These are phyloP conservation scores for Lentinula detonsa DNA, from an alignment of 768 basidiomycete species.

Conservation along the genomic window DNA sequence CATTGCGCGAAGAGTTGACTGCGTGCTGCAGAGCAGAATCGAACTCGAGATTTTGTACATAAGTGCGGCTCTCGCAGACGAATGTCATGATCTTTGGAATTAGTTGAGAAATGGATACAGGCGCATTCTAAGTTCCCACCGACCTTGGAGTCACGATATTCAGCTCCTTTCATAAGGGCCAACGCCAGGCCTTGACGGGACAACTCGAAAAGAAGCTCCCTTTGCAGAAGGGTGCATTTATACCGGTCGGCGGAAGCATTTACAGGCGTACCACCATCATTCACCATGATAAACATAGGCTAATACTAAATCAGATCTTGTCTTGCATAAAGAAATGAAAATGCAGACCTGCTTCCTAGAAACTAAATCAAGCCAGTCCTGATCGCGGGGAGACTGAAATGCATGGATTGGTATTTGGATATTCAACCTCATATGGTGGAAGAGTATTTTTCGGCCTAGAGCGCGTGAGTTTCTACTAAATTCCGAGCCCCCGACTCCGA, in stretches of 20 bases:
- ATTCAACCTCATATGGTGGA: slow-evolving; percentile 28
- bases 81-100: slow-evolving; percentile 49
- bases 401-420: slow-evolving; percentile 33
- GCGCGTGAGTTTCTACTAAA: slow-evolving; percentile 63
- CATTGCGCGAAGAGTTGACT: neutral
- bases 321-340: neutral
- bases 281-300: slow-evolving; percentile 65
- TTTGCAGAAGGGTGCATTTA: slow-evolving; percentile 36
- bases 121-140: neutral
- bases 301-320: slow-evolving; percentile 17
- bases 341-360: slow-evolving; percentile 30
- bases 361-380: slow-evolving; percentile 42
- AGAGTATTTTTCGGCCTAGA: slow-evolving; percentile 47
- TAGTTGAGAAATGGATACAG: neutral
- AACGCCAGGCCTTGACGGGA: slow-evolving; percentile 45
- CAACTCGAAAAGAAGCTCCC: slow-evolving; percentile 43
- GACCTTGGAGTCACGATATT: slow-evolving; percentile 63
- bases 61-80: slow-evolving; percentile 32
- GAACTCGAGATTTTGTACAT: neutral
- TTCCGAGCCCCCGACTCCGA: slow-evolving; percentile 31
- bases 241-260: slow-evolving; percentile 10
- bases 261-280: slow-evolving; percentile 38
- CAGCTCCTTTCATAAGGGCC: slow-evolving; percentile 44
- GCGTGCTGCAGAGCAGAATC: slow-evolving; percentile 9
- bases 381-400: slow-evolving; percentile 41